A percentile compares a stretch with the other conserved stretches of the same genome.
These are phyloP conservation scores for Naganishia vishniacii DNA, from an alignment of 768 basidiomycete species.

Conservation along the genomic window DNA sequence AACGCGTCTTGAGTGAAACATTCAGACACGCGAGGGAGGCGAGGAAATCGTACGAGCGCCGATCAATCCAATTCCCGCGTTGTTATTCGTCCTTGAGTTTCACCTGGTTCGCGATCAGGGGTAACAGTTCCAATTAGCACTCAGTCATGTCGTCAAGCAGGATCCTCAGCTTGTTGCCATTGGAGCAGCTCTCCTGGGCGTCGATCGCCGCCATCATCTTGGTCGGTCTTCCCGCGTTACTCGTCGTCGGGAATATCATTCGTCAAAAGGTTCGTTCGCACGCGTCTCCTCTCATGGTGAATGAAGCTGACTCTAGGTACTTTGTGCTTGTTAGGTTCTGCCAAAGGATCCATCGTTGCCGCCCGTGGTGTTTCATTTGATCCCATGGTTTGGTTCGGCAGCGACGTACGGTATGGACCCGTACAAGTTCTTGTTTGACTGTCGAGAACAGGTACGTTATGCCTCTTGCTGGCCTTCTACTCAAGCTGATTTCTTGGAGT, in stretches of 20 bases:
- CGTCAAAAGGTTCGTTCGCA: conserved; percentile 68
- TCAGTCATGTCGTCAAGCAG: conserved; percentile 2
- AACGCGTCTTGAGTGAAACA: too few species aligned
- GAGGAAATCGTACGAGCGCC: too few species aligned
- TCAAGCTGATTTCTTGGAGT: neutral
- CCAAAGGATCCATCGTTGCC: conserved; percentile 69
- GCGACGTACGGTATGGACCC: conserved; percentile 87
- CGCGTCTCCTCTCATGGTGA: neutral
- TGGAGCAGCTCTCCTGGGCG: conserved; percentile 13
- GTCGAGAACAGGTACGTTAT: conserved; percentile 51
- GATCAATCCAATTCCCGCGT: too few species aligned
- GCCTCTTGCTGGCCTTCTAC: neutral
- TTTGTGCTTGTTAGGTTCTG: conserved; percentile 53
- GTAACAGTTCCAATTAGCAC: too few species aligned
- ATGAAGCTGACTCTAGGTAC: neutral
- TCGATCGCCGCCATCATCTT: conserved; percentile 41
- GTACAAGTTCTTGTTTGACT: conserved; percentile 73
- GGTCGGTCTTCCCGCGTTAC: conserved; percentile 64
- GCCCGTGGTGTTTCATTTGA: conserved; percentile 85
- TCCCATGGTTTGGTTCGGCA: conserved; percentile 86
- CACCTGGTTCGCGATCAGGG: too few species aligned
- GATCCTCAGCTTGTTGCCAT: conserved; percentile 10
- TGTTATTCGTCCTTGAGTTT: too few species aligned
- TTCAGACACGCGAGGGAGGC: too few species aligned
- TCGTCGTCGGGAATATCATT: conserved; percentile 66